Conservation (phyloP, 768 basidiomycete genomes). For the Hirschioporus abietinus region DNA sequence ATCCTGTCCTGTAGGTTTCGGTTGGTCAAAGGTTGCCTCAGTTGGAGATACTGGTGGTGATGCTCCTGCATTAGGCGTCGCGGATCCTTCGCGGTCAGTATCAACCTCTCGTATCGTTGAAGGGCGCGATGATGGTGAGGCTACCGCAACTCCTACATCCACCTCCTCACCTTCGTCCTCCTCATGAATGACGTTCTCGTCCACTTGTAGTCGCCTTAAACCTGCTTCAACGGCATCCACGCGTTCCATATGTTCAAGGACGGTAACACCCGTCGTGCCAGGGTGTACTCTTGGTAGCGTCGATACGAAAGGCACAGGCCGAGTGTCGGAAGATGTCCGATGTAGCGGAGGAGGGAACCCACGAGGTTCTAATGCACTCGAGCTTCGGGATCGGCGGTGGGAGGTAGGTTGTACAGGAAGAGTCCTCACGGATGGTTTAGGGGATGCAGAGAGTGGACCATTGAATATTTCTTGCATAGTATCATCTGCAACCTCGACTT, state of each 20-base stretch:
- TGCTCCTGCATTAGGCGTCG: background rate
- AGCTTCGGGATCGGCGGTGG: slow-evolving; percentile 51
- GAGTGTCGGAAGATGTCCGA: slow-evolving; percentile 57
- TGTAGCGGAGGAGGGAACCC: slow-evolving; percentile 70
- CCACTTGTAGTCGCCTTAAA: slow-evolving; percentile 64
- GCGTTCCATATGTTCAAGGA: slow-evolving; percentile 81
- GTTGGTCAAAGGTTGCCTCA: slow-evolving; percentile 21
- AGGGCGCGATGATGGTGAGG: background rate
- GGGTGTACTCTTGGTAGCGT: slow-evolving; percentile 82
- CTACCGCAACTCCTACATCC: slow-evolving; percentile 48
- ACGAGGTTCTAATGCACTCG: slow-evolving; percentile 30
- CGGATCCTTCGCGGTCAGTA: background rate
- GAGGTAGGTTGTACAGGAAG: slow-evolving; percentile 36
- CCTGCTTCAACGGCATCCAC: slow-evolving; percentile 80
- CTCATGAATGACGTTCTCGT: slow-evolving; percentile 43
- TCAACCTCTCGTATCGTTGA: background rate
- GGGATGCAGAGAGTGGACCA: slow-evolving; percentile 37
- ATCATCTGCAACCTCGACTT: slow-evolving; percentile 63
- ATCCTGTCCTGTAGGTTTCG: slow-evolving; percentile 52
- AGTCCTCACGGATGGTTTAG: slow-evolving; percentile 55
- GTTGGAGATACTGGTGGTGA: background rate
- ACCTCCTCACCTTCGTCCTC: slow-evolving; percentile 49
- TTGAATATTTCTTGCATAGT: slow-evolving; percentile 27
- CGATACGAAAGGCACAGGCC: slow-evolving; percentile 79
- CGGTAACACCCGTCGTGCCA: slow-evolving; percentile 80